These are phyloP conservation scores for rapeseed (Brassica napus) DNA, from an alignment of 345 rosid species.

Conservation along the genomic window DNA sequence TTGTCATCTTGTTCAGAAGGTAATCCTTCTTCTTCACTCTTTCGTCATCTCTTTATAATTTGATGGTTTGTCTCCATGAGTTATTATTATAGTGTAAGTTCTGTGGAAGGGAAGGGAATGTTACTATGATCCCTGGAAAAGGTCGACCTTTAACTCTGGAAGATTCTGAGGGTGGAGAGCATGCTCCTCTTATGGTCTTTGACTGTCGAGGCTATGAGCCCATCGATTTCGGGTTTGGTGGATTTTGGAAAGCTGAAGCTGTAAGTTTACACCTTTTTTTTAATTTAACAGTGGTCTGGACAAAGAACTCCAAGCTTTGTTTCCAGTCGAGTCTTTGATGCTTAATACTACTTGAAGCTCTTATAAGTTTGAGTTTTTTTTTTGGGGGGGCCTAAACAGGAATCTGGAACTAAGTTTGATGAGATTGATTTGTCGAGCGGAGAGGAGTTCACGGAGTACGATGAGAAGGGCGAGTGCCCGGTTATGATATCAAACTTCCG, in stretches of 20 bases:
- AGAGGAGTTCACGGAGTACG: constrained; percentile 73
- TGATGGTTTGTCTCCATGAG: constrained; percentile 11
- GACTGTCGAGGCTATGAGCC: constrained; percentile 90
- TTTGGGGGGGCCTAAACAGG: constrained; percentile 34
- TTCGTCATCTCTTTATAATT: constrained; percentile 3
- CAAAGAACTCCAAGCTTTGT: too few species aligned
- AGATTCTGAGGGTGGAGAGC: constrained; percentile 58
- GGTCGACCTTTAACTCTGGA: constrained; percentile 66
- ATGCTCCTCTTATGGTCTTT: constrained; percentile 75
- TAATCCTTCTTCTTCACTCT: constrained; percentile 14
- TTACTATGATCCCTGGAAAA: constrained; percentile 70
- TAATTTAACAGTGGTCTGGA: neutral
- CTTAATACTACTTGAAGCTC: neutral
- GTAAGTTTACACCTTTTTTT: constrained; percentile 50
- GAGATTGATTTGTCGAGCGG: constrained; percentile 66
- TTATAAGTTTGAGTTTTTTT: neutral
- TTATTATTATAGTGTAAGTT: constrained; percentile 70
- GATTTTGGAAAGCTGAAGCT: constrained; percentile 76
- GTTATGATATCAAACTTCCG: constrained; percentile 84
- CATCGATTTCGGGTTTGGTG: constrained; percentile 59
- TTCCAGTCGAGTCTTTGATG: too few species aligned
- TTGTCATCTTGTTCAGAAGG: constrained; percentile 83
- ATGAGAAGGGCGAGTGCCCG: constrained; percentile 81
- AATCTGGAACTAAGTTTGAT: constrained; percentile 65
- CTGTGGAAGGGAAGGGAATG: constrained; percentile 79